Conservation (phyloP, 495 filamentous ascomycete genomes). For the Bathelium albidoporum region DNA sequence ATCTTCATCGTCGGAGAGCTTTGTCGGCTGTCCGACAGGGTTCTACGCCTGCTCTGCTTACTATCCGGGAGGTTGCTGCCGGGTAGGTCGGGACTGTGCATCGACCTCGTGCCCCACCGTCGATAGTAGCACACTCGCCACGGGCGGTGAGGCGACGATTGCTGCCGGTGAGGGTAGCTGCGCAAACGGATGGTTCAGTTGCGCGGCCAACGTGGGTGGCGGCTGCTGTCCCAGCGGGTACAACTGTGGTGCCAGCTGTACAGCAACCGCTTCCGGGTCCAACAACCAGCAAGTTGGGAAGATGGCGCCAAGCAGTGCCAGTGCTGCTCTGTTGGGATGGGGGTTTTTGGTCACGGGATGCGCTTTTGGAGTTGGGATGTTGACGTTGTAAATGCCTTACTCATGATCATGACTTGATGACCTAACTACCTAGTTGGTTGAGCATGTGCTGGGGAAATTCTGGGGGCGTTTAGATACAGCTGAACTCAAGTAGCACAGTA, state of each 20-base stretch:
- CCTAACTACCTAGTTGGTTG: neutral
- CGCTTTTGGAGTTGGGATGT: constrained; percentile 17
- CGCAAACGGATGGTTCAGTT: constrained; percentile 69
- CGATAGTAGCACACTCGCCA: constrained; percentile 46
- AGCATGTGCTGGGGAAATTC: too few relatives aligned
- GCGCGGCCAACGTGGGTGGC: constrained; percentile 53
- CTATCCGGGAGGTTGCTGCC: constrained; percentile 67
- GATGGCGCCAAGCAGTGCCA: constrained; percentile 32
- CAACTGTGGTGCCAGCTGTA: constrained; percentile 64
- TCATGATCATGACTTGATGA: neutral
- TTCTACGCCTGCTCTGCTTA: constrained; percentile 64
- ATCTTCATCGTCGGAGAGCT: constrained; percentile 7
- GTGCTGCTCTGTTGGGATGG: constrained; percentile 14
- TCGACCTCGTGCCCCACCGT: constrained; percentile 47
- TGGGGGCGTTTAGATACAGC: too few relatives aligned
- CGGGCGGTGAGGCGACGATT: constrained; percentile 54
- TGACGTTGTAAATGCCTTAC: constrained; percentile 8
- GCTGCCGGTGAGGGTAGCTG: constrained; percentile 40
- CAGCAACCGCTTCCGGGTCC: constrained; percentile 40
- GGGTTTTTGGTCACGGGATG: constrained; percentile 10
- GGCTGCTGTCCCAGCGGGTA: constrained; percentile 73
- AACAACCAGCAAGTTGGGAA: constrained; percentile 48
- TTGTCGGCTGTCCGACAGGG: constrained; percentile 53
- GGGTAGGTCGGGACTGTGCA: constrained; percentile 72
- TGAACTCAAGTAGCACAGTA: too few relatives aligned